Evolutionary conservation across 345 rosid genomes (phyloP).

Genomic region (Raphanus sativus): DNA sequence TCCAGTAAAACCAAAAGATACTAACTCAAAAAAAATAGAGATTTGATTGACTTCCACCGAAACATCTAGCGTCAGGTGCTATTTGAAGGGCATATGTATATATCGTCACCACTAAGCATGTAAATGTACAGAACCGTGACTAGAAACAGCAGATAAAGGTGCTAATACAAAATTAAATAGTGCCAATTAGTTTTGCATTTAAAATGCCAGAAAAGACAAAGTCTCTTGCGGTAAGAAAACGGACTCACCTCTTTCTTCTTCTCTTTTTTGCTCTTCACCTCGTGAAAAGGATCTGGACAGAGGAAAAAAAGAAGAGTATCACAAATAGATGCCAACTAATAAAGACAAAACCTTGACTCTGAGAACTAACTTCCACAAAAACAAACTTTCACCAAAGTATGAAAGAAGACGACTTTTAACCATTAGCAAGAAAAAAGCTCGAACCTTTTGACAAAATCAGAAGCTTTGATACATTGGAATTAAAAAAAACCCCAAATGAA

Average conservation of each 20-base stretch:
- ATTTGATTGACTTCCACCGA: background rate
- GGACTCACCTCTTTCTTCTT: constrained; percentile 82
- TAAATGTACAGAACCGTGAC: background rate
- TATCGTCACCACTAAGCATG: background rate
- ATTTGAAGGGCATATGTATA: background rate
- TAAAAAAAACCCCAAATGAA: constrained; percentile 25
- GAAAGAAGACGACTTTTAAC: background rate
- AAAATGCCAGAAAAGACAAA: background rate
- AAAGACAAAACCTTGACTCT: constrained; percentile 7
- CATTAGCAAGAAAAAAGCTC: background rate
- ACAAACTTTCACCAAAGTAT: background rate
- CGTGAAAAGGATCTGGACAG: constrained; percentile 83
- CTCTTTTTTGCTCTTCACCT: constrained; percentile 96
- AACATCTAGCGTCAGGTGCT: background rate
- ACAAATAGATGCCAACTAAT: constrained; percentile 1
- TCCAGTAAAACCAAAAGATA: background rate
- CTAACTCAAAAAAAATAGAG: background rate
- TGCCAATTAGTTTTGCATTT: background rate
- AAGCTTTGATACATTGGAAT: background rate
- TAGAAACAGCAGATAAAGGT: constrained; percentile 15
- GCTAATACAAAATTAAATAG: background rate
- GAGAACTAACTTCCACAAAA: constrained; percentile 16
- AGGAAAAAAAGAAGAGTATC: background rate
- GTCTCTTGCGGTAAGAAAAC: background rate
- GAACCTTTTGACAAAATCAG: background rate